Conservation (phyloP, 1,284 basidiomycete genomes). For the Quambalaria eucalypti region DNA sequence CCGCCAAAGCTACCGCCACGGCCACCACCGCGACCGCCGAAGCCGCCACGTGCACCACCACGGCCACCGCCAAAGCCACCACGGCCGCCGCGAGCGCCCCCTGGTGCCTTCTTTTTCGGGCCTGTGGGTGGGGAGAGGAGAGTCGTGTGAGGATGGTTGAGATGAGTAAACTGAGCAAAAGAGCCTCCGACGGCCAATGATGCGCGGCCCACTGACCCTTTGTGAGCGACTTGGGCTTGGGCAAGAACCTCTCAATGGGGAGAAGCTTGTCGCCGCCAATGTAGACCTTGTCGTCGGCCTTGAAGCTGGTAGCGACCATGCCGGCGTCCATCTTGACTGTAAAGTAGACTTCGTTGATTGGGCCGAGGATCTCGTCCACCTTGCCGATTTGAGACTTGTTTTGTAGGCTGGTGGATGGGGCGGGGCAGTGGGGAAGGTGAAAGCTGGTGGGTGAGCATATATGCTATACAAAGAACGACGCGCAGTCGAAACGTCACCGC, state of each 20-base stretch:
- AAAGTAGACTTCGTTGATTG: slow-evolving; percentile 97
- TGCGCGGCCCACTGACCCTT: slow-evolving; percentile 16
- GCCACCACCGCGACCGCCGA: slow-evolving; percentile 4
- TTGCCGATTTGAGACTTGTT: slow-evolving; percentile 95
- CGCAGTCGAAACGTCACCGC: too few species aligned
- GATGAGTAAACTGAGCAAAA: too few species aligned
- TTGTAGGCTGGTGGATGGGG: slow-evolving; percentile 55
- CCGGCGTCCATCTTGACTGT: slow-evolving; percentile 95
- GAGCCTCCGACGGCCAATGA: neutral
- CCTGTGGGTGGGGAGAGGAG: neutral
- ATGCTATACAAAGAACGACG: neutral
- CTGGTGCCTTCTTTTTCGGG: slow-evolving; percentile 11
- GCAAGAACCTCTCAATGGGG: slow-evolving; percentile 91
- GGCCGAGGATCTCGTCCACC: slow-evolving; percentile 91
- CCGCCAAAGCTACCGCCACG: slow-evolving; percentile 9
- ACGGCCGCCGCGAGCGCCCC: neutral
- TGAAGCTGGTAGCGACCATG: slow-evolving; percentile 90
- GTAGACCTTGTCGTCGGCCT: slow-evolving; percentile 95
- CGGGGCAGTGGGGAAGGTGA: neutral
- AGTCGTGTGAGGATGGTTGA: neutral
- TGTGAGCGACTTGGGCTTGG: slow-evolving; percentile 68
- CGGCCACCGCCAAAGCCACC: neutral
- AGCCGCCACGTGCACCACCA: neutral
- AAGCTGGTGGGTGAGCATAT: neutral
- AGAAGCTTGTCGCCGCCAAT: slow-evolving; percentile 92